A percentile compares a stretch with the other conserved stretches of the same genome.
These are phyloP conservation scores for Colletotrichum sojae DNA, from an alignment of 2,329 filamentous ascomycete species.

Conservation along the genomic window DNA sequence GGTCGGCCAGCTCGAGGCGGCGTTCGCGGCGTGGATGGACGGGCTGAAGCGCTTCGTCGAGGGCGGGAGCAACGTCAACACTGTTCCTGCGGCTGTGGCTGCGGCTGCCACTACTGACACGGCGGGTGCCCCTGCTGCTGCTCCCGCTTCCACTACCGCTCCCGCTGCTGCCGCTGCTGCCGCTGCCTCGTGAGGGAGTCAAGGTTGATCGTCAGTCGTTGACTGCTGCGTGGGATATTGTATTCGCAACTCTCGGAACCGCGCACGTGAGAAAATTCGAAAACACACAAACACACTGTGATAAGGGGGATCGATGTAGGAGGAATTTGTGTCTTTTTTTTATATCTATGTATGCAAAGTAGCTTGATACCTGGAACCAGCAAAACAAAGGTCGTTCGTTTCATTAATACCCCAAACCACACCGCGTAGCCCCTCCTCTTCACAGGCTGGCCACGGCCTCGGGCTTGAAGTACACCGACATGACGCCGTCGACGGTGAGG, in stretches of 20 bases:
- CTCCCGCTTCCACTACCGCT: background rate
- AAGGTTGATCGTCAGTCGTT: background rate
- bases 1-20: constrained; percentile 49
- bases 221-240: background rate
- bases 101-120: background rate
- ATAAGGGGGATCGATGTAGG: background rate
- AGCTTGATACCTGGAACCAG: constrained; percentile 40
- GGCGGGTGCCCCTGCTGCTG: constrained; percentile 1
- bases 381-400: constrained; percentile 18
- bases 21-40: constrained; percentile 55
- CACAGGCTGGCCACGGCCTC: constrained; percentile 42
- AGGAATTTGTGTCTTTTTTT: too few species aligned
- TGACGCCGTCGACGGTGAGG: constrained; percentile 52
- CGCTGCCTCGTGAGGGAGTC: constrained; percentile 20
- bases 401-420: background rate
- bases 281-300: background rate
- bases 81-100: background rate
- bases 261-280: constrained; percentile 1
- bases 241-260: background rate
- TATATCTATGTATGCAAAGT: constrained; percentile 23
- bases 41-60: constrained; percentile 55
- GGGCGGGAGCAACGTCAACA: constrained; percentile 16
- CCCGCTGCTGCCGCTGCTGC: constrained; percentile 28
- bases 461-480: constrained; percentile 60
- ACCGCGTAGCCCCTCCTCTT: too few species aligned